A percentile compares a stretch with the other conserved stretches of the same genome.
Evolutionary conservation across 2,329 filamentous ascomycete genomes (phyloP).

Genomic region (Fusarium palustre): DNA sequence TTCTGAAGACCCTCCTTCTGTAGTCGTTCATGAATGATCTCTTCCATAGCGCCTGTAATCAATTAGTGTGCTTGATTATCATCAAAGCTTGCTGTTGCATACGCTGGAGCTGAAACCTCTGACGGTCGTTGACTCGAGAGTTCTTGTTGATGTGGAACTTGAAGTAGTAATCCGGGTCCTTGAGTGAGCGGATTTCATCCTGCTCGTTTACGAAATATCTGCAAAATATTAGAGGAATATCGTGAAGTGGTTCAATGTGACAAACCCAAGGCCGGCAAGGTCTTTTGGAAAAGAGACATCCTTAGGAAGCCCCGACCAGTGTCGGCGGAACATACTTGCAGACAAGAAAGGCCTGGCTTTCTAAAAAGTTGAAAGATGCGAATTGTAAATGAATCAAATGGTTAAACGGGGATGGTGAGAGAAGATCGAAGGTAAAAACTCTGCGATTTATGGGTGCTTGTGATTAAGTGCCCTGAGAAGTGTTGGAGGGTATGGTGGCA

Average conservation of each 20-base stretch:
- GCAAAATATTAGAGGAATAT: neutral
- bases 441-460: neutral
- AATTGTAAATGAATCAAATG: neutral
- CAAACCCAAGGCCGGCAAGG: conserved; percentile 77
- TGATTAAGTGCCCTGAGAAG: conserved; percentile 3
- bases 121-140: conserved; percentile 79
- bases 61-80: neutral
- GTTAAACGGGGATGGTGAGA: neutral
- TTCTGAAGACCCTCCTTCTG: conserved; percentile 68
- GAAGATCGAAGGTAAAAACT: neutral
- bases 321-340: conserved; percentile 75
- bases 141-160: conserved; percentile 80
- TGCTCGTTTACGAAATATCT: conserved; percentile 84
- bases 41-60: conserved; percentile 68
- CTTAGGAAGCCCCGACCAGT: conserved; percentile 73
- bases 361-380: neutral
- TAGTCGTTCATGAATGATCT: conserved; percentile 72
- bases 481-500: neutral
- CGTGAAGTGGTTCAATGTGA: neutral
- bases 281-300: conserved; percentile 75
- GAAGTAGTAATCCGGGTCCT: conserved; percentile 76
- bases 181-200: conserved; percentile 79
- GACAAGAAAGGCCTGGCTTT: neutral
- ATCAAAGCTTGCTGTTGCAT: conserved; percentile 38
- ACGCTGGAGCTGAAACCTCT: conserved; percentile 81